Base-by-base conservation (phyloP, 2,329 filamentous ascomycete genomes). In the Cyphellophora europaea region DNA sequence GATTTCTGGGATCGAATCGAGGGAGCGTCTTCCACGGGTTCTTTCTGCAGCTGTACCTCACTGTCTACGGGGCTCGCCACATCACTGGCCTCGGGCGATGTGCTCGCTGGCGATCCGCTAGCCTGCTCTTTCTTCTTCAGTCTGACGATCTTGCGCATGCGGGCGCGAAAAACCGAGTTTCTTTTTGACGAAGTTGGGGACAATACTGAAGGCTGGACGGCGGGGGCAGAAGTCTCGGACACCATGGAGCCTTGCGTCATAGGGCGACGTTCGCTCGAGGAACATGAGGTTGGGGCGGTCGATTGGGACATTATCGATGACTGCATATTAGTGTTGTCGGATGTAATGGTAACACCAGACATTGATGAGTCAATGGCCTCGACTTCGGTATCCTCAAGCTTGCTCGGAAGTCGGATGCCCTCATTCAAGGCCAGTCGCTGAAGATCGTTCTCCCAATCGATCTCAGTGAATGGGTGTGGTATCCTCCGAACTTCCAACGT, bases 361-460 rank as follows among this genome's bases (percentile, higher is more conserved):
- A 44, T 28, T 10, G 59, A 43, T 14, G 48, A 49, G 15, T 43
- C 53, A 28, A 57, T 43, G 48, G 55, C 54, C 28, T 54, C 45
- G 35, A 56, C 44, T n/a, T n/a, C n/a, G 25, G 21, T 25, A 8
- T 25, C 21, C 8, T 25, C 21, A n/a, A 25, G 8, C 21, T 8
- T 8, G 21, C n/a, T 8, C n/a, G 21, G 21, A 8, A 25, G n/a
- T n/a, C n/a, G 8, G 21, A 25, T 25, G n/a, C 21, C 21, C n/a
- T 25, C 21, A n/a, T n/a, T 25, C n/a, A n/a, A 8, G 21, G 21
- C 21, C n/a, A 25, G 8, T n/a, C 21, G 21, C 8, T 25, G 8
- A 8, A 25, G n/a, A 8, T 25, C 21, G 8, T 25, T n/a, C 8
- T 25, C 8, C 8, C n/a, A n/a, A 8, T 25, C 21, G 8, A 8